Base-by-base conservation (phyloP, 257 asterid genomes). In the Leonotis leonurus region DNA sequence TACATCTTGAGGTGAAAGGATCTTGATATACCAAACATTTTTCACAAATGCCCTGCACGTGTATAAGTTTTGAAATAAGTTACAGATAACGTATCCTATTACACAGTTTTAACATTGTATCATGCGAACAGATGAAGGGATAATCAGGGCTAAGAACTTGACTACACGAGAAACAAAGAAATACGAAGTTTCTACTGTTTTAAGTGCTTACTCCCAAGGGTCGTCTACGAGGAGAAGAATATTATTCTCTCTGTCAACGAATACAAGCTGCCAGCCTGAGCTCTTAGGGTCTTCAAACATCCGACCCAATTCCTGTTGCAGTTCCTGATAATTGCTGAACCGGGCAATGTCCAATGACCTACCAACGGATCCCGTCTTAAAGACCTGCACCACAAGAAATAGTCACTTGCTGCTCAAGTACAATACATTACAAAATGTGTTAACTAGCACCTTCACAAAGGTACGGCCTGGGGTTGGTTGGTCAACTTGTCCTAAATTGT, bases 231-330 rank as follows among this genome's bases (percentile, higher is more conserved):
- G 96, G 95, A 90, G 97, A 85, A 90, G 97, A 35, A 78, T 66
- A 60, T 90, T 96, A 17, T 87, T 74, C 97, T 90, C 97, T 95
- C 97, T 85, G 95, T 90, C 97, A 25, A 90, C 96, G 62, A 90
- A 90, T 90, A 90, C 96, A 90, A 90, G 97, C 97, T 90, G 97
- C 96, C 97, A 90, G 97, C 97, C 97, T 90, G 97, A 90, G 87
- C 97, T 85, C 75, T 90, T 83, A 78, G 95, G 97, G 87, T 85
- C 91, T 78, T 86, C 95, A 75, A 76, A 91, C 96, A 88, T 88
- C 76, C 75, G 93, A 33, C 95, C 95, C 79, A 92, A 64, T 83
- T 92, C 97, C 45, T 74, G 81, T 60, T 89, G 71, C 86, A 92
- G 88, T 90, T 92, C 98, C 70, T 86, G 78, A 68, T 89, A 92